Evolutionary conservation across 2,329 filamentous ascomycete species (phyloP).

Genomic region (Fusarium nelsonii): DNA sequence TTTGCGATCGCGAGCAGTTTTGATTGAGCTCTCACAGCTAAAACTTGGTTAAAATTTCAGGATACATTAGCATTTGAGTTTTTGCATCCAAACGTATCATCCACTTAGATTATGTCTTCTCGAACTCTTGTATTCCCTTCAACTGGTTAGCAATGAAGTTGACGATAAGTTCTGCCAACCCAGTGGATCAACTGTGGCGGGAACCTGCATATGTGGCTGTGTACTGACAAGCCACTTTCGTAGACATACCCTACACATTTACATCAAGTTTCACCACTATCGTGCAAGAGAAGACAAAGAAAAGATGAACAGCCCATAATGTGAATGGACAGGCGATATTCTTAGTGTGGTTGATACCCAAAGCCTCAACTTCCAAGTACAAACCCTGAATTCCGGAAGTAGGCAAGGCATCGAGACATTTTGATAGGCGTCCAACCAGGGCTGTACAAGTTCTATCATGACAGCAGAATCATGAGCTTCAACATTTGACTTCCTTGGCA

Average conservation of each 20-base stretch:
- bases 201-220: constrained; percentile 30
- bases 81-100: constrained; percentile 8
- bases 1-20: constrained; percentile 43
- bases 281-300: background rate
- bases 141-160: constrained; percentile 37
- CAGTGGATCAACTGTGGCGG: constrained; percentile 45
- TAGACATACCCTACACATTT: constrained; percentile 7
- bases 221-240: constrained; percentile 30
- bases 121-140: constrained; percentile 26
- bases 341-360: background rate
- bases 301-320: background rate
- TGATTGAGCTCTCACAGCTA: constrained; percentile 20
- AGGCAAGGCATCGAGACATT: background rate
- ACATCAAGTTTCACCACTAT: background rate
- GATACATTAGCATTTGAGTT: constrained; percentile 8
- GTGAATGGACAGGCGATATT: background rate
- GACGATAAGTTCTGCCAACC: constrained; percentile 45
- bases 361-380: background rate
- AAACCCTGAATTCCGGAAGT: background rate
- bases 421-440: background rate
- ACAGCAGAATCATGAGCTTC: constrained; percentile 18
- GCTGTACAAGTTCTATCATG: background rate
- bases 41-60: constrained; percentile 1
- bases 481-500: constrained; percentile 5
- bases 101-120: constrained; percentile 34